Base-by-base conservation (phyloP, 2,329 filamentous ascomycete species). In the Fusarium pseudograminearum region DNA sequence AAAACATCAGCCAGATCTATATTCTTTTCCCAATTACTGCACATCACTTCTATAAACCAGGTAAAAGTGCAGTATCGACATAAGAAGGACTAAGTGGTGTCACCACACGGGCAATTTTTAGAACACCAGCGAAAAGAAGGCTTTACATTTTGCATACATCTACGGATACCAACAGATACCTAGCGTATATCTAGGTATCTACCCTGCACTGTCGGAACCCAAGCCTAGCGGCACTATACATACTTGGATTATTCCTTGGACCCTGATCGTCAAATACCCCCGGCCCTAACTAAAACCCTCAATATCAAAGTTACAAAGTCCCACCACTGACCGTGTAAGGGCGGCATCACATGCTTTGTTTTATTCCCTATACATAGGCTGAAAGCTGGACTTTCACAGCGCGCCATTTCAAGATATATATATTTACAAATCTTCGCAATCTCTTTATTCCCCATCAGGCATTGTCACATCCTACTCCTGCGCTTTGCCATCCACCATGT, bases 401-500 rank as follows among this genome's bases (percentile, higher is more conserved):
- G 11, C 15, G 6, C 34, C 34, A 51, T 42, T 9, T 18, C 24
- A 40, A 40, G 28, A 15, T 12, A 40, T 12, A 40, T 15, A 16
- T 26, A 16, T 11, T 16, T n/a, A 36, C 15, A 22, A 26, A n/a
- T 42, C 36, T n/a, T 24, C 50, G 28, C 40, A 28, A 15, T 51
- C 34, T 26, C 10, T 50, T 40, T 14, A 16, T 16, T 24, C 22
- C 41, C 8, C 26, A 36, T 50, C 18, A 14, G 18, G 2, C 18
- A 48, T 48, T 36, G 11, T 28, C 7, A 8, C 18, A 28, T 28
- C 15, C 4, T 28, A 28, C 8, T 22, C 30, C 34, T 22, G 20
- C 46, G 8, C n/a, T 15, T 36, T 56, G 16, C 12, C 10, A 28
- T 48, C 42, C 67, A 70, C 57, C 64, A 87, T 88, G 81, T 87